A percentile compares a stretch with the other conserved stretches of the same genome.
Conservation (phyloP, 2,329 filamentous ascomycete genomes). For the Fusarium sp. region DNA sequence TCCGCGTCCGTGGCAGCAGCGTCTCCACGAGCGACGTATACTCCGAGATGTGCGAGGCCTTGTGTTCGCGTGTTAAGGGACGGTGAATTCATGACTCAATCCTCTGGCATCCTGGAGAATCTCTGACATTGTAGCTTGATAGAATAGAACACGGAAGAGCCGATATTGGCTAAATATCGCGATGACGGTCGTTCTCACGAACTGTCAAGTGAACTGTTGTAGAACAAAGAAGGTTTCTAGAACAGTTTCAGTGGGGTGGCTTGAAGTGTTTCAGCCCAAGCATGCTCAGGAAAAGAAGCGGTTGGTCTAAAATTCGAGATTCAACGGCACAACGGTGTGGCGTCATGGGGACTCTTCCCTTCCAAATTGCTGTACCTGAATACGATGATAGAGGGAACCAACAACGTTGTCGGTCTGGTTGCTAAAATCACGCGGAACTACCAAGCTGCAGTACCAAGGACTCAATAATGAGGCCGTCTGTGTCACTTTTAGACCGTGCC, state of each 20-base stretch:
- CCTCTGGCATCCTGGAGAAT: background rate
- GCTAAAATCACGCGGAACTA: constrained; percentile 39
- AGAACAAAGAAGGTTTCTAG: constrained; percentile 47
- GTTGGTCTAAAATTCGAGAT: constrained; percentile 41
- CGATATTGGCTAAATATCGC: constrained; percentile 6
- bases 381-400: constrained; percentile 36
- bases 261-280: constrained; percentile 44
- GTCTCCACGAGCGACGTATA: constrained; percentile 27
- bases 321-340: constrained; percentile 38
- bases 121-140: background rate
- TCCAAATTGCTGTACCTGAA: background rate
- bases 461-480: constrained; percentile 48
- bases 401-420: constrained; percentile 9
- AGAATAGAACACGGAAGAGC: constrained; percentile 7
- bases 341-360: constrained; percentile 28
- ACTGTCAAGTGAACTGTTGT: constrained; percentile 32
- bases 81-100: background rate
- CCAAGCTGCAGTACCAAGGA: constrained; percentile 26
- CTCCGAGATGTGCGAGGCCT: background rate
- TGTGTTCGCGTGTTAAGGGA: background rate
- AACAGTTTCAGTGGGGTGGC: constrained; percentile 42
- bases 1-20: constrained; percentile 40
- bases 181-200: constrained; percentile 11
- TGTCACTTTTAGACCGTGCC: constrained; percentile 32
- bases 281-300: constrained; percentile 34